A percentile compares a stretch with the other conserved stretches of the same genome.
phyloP scores from a whole-genome alignment of 257 asterid genomes.

The Nicotiana sylvestris region DNA sequence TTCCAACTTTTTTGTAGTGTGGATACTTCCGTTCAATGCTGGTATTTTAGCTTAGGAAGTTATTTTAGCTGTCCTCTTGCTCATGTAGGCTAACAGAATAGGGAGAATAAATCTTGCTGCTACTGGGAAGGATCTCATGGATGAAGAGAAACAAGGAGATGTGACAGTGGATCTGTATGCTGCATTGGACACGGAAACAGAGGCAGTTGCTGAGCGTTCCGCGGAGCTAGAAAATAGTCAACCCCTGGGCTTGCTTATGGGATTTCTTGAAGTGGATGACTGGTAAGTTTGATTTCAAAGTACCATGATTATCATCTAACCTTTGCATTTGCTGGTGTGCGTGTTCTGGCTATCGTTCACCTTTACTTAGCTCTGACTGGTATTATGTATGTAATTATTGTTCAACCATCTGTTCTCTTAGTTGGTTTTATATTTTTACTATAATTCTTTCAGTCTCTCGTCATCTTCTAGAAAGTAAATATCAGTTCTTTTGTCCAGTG shows the following conservation, averaged over 20 bases:
- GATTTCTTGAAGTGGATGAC: constrained; percentile 94
- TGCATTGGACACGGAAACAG: constrained; percentile 74
- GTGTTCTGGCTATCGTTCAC: background rate
- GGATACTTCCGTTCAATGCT: background rate
- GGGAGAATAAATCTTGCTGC: constrained; percentile 99
- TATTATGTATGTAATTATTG: background rate
- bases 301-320: constrained; percentile 1
- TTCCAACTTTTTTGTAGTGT: background rate
- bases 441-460: background rate
- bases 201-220: constrained; percentile 70
- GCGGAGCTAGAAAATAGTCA: constrained; percentile 82
- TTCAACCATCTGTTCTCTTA: background rate
- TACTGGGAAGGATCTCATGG: constrained; percentile 99
- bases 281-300: constrained; percentile 47
- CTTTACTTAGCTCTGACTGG: background rate
- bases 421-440: background rate
- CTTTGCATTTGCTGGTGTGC: background rate
- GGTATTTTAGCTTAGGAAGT: background rate
- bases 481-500: background rate
- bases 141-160: constrained; percentile 96
- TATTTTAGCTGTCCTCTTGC: constrained; percentile 2
- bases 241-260: constrained; percentile 81
- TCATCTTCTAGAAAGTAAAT: background rate
- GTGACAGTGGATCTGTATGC: constrained; percentile 92
- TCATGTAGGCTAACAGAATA: constrained; percentile 75